A percentile compares a stretch with the other conserved stretches of the same genome.
Evolutionary conservation across 2,329 filamentous ascomycete genomes (phyloP).

Genomic region (Beauveria scarabaeidicola): DNA sequence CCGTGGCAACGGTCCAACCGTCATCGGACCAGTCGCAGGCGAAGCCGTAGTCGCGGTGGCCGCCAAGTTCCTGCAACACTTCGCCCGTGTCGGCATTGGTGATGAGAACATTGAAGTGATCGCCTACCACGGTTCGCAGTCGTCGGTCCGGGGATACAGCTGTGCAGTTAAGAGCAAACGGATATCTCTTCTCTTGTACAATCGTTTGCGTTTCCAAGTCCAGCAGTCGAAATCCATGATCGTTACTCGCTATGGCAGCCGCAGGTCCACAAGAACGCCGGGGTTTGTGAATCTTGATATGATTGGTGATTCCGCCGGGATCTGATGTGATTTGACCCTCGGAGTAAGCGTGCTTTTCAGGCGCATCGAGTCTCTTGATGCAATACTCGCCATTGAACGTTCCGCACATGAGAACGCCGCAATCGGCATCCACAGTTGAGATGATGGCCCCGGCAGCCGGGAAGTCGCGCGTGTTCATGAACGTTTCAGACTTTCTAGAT

Average conservation of each 20-base stretch:
- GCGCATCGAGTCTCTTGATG: constrained; percentile 36
- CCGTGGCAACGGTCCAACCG: constrained; percentile 67
- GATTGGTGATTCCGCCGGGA: constrained; percentile 54
- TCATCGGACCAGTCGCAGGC: constrained; percentile 74
- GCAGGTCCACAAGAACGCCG: constrained; percentile 43
- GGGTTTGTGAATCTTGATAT: constrained; percentile 48
- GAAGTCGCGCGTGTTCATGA: constrained; percentile 35
- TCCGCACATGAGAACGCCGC: constrained; percentile 50
- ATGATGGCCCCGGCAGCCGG: constrained; percentile 31
- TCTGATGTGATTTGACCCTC: constrained; percentile 41
- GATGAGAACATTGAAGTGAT: constrained; percentile 56
- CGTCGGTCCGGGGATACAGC: constrained; percentile 63
- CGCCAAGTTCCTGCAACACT: constrained; percentile 47
- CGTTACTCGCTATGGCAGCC: constrained; percentile 56
- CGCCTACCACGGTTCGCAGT: constrained; percentile 65
- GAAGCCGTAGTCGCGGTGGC: constrained; percentile 65
- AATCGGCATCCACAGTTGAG: constrained; percentile 42
- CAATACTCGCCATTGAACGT: constrained; percentile 50
- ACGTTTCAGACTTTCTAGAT: constrained; percentile 34
- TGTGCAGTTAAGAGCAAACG: constrained; percentile 62
- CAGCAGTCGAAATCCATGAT: constrained; percentile 48
- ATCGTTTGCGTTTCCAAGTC: constrained; percentile 53
- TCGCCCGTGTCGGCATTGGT: constrained; percentile 59
- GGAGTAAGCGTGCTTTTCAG: constrained; percentile 26
- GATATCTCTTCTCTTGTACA: constrained; percentile 42